These are phyloP conservation scores for Rhizopogon vesiculosus DNA, from an alignment of 768 basidiomycete genomes.

Conservation along the genomic window DNA sequence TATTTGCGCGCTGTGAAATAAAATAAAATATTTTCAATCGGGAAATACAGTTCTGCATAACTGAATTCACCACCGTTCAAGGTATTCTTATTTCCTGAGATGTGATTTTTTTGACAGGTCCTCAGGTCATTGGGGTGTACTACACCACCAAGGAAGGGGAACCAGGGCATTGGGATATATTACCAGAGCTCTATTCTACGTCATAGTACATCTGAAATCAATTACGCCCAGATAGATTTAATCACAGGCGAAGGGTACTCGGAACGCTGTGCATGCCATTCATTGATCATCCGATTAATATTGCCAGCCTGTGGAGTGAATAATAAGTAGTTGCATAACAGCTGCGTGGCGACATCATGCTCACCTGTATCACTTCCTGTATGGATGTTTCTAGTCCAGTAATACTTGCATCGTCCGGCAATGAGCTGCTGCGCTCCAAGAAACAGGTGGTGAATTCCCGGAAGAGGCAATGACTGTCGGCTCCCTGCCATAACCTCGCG, in stretches of 20 bases:
- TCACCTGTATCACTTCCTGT: neutral
- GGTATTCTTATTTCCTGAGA: neutral
- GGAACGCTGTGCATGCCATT: conserved; percentile 1
- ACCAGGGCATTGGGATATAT: neutral
- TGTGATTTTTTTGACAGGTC: neutral
- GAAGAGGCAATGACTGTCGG: neutral
- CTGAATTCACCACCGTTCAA: neutral
- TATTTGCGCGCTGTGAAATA: too few relatives aligned
- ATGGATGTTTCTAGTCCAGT: conserved; percentile 1
- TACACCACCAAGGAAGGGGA: too few relatives aligned
- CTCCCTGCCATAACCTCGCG: conserved; percentile 17
- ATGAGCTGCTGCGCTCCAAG: neutral
- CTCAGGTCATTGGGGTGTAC: too few relatives aligned
- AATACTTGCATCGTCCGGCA: conserved; percentile 1
- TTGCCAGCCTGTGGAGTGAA: neutral
- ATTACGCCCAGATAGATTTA: conserved; percentile 2
- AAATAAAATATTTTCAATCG: too few relatives aligned
- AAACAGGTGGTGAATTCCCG: conserved; percentile 4
- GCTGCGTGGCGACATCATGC: neutral
- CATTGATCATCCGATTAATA: neutral
- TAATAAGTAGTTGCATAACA: too few relatives aligned
- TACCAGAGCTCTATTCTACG: too few relatives aligned
- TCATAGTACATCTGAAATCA: neutral
- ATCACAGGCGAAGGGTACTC: neutral
- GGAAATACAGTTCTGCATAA: too few relatives aligned